A percentile compares a stretch with the other conserved stretches of the same genome.
These are phyloP conservation scores for Colletotrichum agaves DNA, from an alignment of 2,329 filamentous ascomycete species.

Conservation along the genomic window DNA sequence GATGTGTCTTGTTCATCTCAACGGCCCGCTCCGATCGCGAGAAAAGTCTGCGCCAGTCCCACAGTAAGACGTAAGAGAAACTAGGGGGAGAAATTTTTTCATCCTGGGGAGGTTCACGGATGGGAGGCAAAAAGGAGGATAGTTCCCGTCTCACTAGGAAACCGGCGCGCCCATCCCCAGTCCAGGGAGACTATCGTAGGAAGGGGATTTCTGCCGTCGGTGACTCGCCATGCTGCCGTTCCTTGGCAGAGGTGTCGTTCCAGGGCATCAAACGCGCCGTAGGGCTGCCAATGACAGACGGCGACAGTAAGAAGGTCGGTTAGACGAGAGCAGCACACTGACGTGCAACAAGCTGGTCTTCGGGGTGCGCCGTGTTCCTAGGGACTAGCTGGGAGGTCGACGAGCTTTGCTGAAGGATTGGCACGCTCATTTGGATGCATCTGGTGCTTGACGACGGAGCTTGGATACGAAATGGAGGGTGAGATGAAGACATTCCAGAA, in stretches of 20 bases:
- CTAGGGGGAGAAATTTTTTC: conserved; percentile 21
- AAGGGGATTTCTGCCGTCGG: neutral
- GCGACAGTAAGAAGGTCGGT: neutral
- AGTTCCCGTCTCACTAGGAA: conserved; percentile 11
- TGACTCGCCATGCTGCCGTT: neutral
- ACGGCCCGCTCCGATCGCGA: conserved; percentile 21
- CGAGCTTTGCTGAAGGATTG: neutral
- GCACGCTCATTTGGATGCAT: conserved; percentile 4
- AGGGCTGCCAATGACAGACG: conserved; percentile 31
- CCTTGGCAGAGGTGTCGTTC: conserved; percentile 7
- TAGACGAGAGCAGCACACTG: neutral
- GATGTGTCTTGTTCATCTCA: conserved; percentile 18
- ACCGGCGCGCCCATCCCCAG: conserved; percentile 10
- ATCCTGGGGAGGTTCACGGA: neutral
- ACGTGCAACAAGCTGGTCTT: neutral
- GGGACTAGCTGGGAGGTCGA: too few relatives aligned
- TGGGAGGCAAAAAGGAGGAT: conserved; percentile 12
- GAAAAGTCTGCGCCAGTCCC: conserved; percentile 32
- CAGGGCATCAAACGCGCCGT: conserved; percentile 16
- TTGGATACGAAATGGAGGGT: neutral
- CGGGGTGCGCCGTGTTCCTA: neutral
- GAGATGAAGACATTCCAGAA: conserved; percentile 22
- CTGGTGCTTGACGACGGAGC: neutral
- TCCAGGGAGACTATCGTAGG: neutral
- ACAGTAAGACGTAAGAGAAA: conserved; percentile 35